Conservation (phyloP, 2,329 filamentous ascomycete species). For the Diplodia corticola region DNA sequence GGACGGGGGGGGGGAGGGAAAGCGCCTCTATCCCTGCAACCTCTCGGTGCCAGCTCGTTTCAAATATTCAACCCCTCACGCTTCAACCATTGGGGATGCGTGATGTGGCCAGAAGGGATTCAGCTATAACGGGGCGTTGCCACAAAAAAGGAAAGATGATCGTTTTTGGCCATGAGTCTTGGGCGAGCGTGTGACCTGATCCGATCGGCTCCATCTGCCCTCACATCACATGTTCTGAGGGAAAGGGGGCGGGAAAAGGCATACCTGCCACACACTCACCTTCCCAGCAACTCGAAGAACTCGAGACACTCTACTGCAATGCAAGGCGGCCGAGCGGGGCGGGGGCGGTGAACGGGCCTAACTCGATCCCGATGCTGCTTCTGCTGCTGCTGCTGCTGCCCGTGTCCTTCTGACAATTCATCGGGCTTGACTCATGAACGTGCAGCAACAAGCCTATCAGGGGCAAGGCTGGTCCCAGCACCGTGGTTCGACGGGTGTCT, state of each 20-base stretch:
- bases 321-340: neutral
- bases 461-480: neutral
- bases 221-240: neutral
- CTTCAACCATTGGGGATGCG: neutral
- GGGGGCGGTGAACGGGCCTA: conserved; percentile 7
- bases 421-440: neutral
- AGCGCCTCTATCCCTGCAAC: no score
- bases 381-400: neutral
- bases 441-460: neutral
- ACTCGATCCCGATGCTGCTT: neutral
- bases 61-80: no score
- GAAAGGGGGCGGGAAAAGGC: neutral
- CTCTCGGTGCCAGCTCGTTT: no score
- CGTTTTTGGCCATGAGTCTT: no score
- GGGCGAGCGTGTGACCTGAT: no score
- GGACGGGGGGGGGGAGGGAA: no score
- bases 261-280: neutral
- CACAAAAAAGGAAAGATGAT: no score
- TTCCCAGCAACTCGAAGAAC: neutral
- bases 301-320: conserved; percentile 12
- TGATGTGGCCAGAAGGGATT: no score
- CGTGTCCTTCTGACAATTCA: neutral
- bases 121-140: no score
- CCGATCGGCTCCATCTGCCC: no score
- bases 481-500: conserved; percentile 1